Base-by-base conservation (phyloP, 305 asterid species). In the Fraxinus dipetala region DNA sequence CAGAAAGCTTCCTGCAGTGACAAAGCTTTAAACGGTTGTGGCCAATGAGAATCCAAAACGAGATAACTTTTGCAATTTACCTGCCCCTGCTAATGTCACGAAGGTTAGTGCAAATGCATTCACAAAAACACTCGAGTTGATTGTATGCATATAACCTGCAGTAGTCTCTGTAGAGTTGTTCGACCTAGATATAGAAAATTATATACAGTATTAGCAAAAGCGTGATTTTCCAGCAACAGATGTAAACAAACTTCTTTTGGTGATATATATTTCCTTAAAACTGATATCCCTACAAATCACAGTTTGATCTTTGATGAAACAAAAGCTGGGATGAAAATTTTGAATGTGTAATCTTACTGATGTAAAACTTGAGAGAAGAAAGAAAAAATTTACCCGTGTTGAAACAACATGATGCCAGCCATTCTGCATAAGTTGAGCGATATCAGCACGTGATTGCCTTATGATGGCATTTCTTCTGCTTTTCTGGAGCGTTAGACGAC, bases 401-500 rank as follows among this genome's bases (percentile, higher is more conserved):
- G 79, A 59, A 80, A 89, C 86, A 43, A 73, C 73, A 4, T 75
- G 70, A 32, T 36, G 59, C 26, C 72, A 54, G 31, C 89, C 88
- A 61, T 80, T 76, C 28, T 73, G 88, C 35, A 86, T 75, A 72
- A 88, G 88, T 79, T 84, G 86, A 75, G 80, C 84, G 77, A 86
- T 80, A 74, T 88, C 89, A 20, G 70, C 81, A 30, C 83, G 87
- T 4, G 80, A 54, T 51, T 86, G 88, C 79, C 80, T 81, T 31
- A 81, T 77, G 59, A 83, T 80, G 74, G 85, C 84, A 72, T 79
- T 78, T 76, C 38, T 84, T 76, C 89, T 78, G 67, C 79, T 84
- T 79, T 70, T 88, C 61, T 78, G 80, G 79, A 80, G 16, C 63
- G 56, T 51, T 61, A 83, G 24, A 16, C 82, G 85, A 26, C 22